These are phyloP conservation scores for Scutellaria baicalensis DNA, from an alignment of 257 asterid species.

Conservation along the genomic window DNA sequence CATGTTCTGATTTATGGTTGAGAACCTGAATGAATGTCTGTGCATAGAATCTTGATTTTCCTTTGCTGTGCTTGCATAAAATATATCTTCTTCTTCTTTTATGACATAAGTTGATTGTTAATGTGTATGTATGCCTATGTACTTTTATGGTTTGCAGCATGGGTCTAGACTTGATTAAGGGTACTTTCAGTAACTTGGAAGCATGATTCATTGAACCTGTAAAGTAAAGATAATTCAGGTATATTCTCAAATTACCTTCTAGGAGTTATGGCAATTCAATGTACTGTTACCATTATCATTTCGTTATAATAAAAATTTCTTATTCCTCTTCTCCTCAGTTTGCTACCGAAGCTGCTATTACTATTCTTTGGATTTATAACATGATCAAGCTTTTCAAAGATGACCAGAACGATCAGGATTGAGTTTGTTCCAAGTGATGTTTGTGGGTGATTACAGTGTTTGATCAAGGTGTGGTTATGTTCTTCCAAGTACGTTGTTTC, in stretches of 20 bases:
- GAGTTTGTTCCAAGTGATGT: not conserved
- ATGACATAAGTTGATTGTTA: not conserved
- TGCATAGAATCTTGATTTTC: not conserved
- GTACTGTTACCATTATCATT: not conserved
- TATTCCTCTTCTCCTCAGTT: conserved; percentile 37
- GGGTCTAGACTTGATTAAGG: conserved; percentile 91
- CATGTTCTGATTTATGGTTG: not conserved
- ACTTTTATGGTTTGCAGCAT: conserved; percentile 45
- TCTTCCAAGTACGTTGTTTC: not conserved
- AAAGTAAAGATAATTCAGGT: conserved; percentile 98
- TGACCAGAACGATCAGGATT: conserved; percentile 64
- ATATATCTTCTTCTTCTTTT: not conserved
- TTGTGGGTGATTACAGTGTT: not conserved
- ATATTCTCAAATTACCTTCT: not conserved
- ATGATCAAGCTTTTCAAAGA: conserved; percentile 90
- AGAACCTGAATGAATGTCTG: not conserved
- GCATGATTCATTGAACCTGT: conserved; percentile 99
- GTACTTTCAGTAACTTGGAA: conserved; percentile 71
- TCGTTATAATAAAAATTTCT: not conserved
- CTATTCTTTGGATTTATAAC: conserved; percentile 98
- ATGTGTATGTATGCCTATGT: not conserved
- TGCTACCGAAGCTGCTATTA: conserved; percentile 97
- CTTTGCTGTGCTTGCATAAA: not conserved
- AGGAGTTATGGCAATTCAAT: not conserved
- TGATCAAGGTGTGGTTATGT: not conserved